Evolutionary conservation across 73 alveolate genomes (phyloP).

Genomic region (Paramecium caudatum): DNA sequence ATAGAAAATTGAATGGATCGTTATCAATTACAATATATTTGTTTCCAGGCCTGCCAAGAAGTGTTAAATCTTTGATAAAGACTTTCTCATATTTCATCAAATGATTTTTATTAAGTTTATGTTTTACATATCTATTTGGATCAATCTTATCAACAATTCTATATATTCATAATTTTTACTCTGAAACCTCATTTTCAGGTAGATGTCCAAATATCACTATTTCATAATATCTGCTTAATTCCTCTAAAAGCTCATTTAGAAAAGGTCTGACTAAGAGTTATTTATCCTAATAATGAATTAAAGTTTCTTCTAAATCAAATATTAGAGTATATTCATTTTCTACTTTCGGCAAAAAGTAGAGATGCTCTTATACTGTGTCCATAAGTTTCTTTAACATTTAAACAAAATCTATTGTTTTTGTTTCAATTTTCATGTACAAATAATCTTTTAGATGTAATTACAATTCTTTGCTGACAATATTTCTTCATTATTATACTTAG

Average conservation of each 20-base stretch:
- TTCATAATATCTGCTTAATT: constrained; percentile 87
- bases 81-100: constrained; percentile 76
- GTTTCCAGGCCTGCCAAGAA: constrained; percentile 84
- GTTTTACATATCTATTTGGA: constrained; percentile 77
- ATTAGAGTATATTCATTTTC: constrained; percentile 83
- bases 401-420: constrained; percentile 6
- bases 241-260: constrained; percentile 85
- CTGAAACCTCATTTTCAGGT: constrained; percentile 86
- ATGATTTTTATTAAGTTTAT: constrained; percentile 89
- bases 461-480: not conserved
- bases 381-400: not conserved
- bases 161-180: not conserved
- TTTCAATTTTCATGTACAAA: constrained; percentile 13
- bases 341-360: constrained; percentile 25
- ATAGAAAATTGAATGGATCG: constrained; percentile 80
- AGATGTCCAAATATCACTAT: constrained; percentile 90
- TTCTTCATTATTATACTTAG: constrained; percentile 42
- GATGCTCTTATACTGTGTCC: not conserved
- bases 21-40: constrained; percentile 85
- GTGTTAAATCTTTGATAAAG: constrained; percentile 84
- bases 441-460: not conserved
- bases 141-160: constrained; percentile 80
- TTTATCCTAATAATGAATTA: constrained; percentile 79
- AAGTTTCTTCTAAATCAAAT: constrained; percentile 93
- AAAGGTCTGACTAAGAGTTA: constrained; percentile 78